Evolutionary conservation across 2,329 filamentous ascomycete species (phyloP).

Genomic region (Endoconidiophora polonica): DNA sequence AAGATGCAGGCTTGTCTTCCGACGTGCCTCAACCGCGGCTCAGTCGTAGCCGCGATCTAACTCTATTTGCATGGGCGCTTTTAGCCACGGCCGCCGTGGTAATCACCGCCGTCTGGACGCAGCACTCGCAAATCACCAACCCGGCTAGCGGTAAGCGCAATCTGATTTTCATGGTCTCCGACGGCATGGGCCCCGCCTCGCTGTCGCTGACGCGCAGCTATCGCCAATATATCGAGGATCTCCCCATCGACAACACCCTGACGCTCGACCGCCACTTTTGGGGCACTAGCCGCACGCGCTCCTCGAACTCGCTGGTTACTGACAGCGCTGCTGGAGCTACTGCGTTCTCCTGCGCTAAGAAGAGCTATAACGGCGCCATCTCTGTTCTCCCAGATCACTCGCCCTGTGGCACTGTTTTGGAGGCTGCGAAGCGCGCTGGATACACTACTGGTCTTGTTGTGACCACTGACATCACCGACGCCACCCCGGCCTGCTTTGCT

Average conservation of each 20-base stretch:
- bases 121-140: conserved; percentile 37
- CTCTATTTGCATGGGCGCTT: conserved; percentile 68
- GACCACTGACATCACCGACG: conserved; percentile 87
- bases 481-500: conserved; percentile 89
- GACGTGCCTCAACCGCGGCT: background rate
- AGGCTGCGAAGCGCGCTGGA: conserved; percentile 81
- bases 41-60: conserved; percentile 47
- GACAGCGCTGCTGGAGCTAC: conserved; percentile 96
- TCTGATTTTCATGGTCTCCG: conserved; percentile 96
- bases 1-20: conserved; percentile 19
- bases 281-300: conserved; percentile 75
- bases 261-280: conserved; percentile 77
- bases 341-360: conserved; percentile 79
- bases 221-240: conserved; percentile 56
- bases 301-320: conserved; percentile 70
- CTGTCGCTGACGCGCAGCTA: conserved; percentile 75
- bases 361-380: conserved; percentile 96
- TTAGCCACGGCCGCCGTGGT: conserved; percentile 65
- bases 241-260: conserved; percentile 61
- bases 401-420: conserved; percentile 81
- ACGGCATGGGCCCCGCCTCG: conserved; percentile 93
- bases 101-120: conserved; percentile 59
- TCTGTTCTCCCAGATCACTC: conserved; percentile 69
- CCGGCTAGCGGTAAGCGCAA: conserved; percentile 55
- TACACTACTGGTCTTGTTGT: conserved; percentile 90